phyloP scores from a whole-genome alignment of 2,329 filamentous ascomycete genomes.

The Fusarium falciforme region DNA sequence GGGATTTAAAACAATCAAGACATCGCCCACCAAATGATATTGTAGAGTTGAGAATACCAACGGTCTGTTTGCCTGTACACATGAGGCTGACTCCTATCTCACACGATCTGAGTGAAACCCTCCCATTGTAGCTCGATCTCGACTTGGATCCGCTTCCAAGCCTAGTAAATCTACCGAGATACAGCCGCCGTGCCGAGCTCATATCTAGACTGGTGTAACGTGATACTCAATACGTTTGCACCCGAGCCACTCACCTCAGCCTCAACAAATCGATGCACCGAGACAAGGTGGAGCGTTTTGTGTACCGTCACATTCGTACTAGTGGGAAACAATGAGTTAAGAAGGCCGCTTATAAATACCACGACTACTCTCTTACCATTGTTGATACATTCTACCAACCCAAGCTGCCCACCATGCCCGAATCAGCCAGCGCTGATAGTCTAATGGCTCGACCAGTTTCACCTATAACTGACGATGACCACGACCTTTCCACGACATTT shows the following conservation, averaged over 20 bases:
- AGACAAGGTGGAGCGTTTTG: not conserved
- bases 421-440: not conserved
- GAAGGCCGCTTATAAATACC: not conserved
- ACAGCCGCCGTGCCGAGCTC: not conserved
- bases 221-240: not conserved
- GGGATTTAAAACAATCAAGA: not conserved
- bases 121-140: not conserved
- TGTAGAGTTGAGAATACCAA: not conserved
- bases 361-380: not conserved
- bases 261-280: not conserved
- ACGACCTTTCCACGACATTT: not conserved
- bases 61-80: not conserved
- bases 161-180: not conserved
- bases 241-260: not conserved
- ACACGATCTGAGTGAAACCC: not conserved
- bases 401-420: not conserved
- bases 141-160: not conserved
- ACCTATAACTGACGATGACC: not conserved
- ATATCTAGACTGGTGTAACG: not conserved
- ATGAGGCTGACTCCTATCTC: not conserved
- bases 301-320: not conserved
- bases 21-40: not conserved
- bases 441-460: not conserved
- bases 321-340: not conserved
- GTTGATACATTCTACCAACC: not conserved